Evolutionary conservation across 116 monocot species (phyloP).

Genomic region (Trichopus zeylanicus): DNA sequence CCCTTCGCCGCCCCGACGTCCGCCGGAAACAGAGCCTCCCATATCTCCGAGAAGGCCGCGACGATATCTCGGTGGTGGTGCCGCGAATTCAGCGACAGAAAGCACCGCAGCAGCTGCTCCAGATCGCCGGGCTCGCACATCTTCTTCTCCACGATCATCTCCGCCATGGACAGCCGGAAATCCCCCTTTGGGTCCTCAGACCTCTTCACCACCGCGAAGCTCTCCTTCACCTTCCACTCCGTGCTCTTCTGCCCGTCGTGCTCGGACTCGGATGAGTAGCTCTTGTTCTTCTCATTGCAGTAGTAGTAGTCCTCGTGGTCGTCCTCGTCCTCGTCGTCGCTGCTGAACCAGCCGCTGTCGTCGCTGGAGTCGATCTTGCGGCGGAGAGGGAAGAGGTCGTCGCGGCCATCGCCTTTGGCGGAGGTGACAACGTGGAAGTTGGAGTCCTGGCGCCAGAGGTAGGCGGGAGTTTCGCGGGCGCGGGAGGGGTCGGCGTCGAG

Average conservation of each 20-base stretch:
- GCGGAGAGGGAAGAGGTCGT: slow-evolving; percentile 21
- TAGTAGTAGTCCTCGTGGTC: slow-evolving; percentile 20
- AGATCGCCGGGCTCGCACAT: slow-evolving; percentile 59
- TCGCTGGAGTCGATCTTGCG: slow-evolving; percentile 54
- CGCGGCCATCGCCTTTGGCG: slow-evolving; percentile 19
- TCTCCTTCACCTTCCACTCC: slow-evolving; percentile 25
- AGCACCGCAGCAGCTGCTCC: slow-evolving; percentile 63
- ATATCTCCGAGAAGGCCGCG: slow-evolving; percentile 23
- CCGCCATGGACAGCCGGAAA: slow-evolving; percentile 76
- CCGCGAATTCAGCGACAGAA: slow-evolving; percentile 55
- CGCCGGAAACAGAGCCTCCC: slow-evolving; percentile 40
- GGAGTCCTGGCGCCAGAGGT: slow-evolving; percentile 37
- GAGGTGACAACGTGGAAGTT: slow-evolving; percentile 27
- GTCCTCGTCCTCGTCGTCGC: slow-evolving; percentile 37
- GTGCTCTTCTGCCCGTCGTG: slow-evolving; percentile 2
- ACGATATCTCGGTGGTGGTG: slow-evolving; percentile 55
- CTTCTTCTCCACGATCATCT: slow-evolving; percentile 78
- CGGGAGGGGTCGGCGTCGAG: slow-evolving; percentile 6
- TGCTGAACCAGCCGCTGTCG: slow-evolving; percentile 53
- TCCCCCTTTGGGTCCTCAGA: slow-evolving; percentile 62
- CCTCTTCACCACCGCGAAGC: slow-evolving; percentile 69
- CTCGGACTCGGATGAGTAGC: slow-evolving; percentile 6
- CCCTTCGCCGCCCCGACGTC: no score
- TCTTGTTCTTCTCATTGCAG: slow-evolving; percentile 1
- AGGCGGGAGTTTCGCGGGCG: slow-evolving; percentile 13